These are phyloP conservation scores for Podaxis carcinomalis DNA, from an alignment of 768 basidiomycete genomes.

Conservation along the genomic window DNA sequence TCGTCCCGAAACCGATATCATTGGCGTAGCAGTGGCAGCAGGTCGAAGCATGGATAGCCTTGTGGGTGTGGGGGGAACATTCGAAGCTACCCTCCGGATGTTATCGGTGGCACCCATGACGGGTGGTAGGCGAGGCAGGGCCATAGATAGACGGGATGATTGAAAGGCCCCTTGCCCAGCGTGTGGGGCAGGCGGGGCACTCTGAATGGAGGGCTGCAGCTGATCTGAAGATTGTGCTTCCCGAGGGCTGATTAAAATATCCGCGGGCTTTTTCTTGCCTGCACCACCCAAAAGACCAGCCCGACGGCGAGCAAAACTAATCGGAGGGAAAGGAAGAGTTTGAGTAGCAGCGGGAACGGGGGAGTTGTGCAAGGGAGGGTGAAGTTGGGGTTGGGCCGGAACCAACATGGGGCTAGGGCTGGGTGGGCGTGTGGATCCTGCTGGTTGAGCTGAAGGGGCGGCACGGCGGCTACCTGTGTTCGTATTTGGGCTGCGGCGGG, in stretches of 20 bases:
- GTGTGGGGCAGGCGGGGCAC: conserved; percentile 66
- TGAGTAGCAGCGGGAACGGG: conserved; percentile 26
- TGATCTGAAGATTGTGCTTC: conserved; percentile 50
- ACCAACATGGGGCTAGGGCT: conserved; percentile 30
- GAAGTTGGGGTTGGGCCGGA: conserved; percentile 19
- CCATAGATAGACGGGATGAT: conserved; percentile 52
- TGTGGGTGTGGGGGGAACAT: conserved; percentile 73
- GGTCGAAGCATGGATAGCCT: conserved; percentile 47
- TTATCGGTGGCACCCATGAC: conserved; percentile 39
- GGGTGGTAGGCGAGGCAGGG: conserved; percentile 60
- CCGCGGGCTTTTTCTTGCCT: conserved; percentile 66
- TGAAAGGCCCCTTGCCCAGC: conserved; percentile 38
- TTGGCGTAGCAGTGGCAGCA: conserved; percentile 17
- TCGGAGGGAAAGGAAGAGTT: conserved; percentile 64
- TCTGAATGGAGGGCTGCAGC: conserved; percentile 67
- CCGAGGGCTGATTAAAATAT: conserved; percentile 72
- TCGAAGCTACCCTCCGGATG: conserved; percentile 46
- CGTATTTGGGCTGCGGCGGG: conserved; percentile 35
- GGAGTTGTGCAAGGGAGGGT: conserved; percentile 14
- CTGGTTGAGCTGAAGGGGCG: conserved; percentile 16
- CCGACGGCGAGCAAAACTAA: conserved; percentile 74
- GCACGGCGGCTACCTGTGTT: conserved; percentile 23
- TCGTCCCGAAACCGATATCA: conserved; percentile 29
- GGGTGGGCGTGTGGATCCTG: conserved; percentile 23
- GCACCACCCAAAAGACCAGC: conserved; percentile 55